Evolutionary conservation across 768 basidiomycete genomes (phyloP).

Genomic region (Hericium coralloides): DNA sequence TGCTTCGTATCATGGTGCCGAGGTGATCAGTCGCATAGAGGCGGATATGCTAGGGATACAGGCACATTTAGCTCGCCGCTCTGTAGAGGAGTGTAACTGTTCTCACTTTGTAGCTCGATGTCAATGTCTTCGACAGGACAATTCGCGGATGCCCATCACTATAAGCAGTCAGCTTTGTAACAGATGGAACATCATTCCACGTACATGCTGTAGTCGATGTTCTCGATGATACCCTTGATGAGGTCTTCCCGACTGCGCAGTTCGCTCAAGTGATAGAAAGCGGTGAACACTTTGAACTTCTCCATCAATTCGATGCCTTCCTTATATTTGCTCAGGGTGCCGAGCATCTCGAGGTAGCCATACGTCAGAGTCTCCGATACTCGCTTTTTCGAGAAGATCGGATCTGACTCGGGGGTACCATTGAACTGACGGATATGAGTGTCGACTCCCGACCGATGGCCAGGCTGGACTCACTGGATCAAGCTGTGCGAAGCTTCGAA

Average conservation of each 20-base stretch:
- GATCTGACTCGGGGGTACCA: slow-evolving; percentile 61
- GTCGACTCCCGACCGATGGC: not conserved
- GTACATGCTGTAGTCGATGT: slow-evolving; percentile 84
- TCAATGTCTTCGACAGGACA: slow-evolving; percentile 87
- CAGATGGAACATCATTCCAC: slow-evolving; percentile 17
- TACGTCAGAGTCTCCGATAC: slow-evolving; percentile 77
- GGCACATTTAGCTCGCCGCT: not conserved
- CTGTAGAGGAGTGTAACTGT: not conserved
- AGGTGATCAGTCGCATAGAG: slow-evolving; percentile 84
- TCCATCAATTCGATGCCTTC: slow-evolving; percentile 93
- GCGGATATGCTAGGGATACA: slow-evolving; percentile 59
- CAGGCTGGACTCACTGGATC: slow-evolving; percentile 60
- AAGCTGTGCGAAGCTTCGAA: slow-evolving; percentile 82
- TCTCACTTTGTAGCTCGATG: slow-evolving; percentile 80
- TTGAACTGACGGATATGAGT: slow-evolving; percentile 47
- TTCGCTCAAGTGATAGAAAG: slow-evolving; percentile 93
- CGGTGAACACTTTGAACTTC: slow-evolving; percentile 87
- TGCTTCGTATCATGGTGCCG: slow-evolving; percentile 66
- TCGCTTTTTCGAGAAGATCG: slow-evolving; percentile 77
- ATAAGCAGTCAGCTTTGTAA: slow-evolving; percentile 7
- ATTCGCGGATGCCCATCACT: slow-evolving; percentile 95
- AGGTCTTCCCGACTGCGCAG: slow-evolving; percentile 86
- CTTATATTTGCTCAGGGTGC: slow-evolving; percentile 76
- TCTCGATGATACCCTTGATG: slow-evolving; percentile 84
- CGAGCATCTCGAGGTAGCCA: slow-evolving; percentile 95